A percentile compares a stretch with the other conserved stretches of the same genome.
Conservation (phyloP, 148 eudicot genomes). For the Vaccinium vitisidaea region DNA sequence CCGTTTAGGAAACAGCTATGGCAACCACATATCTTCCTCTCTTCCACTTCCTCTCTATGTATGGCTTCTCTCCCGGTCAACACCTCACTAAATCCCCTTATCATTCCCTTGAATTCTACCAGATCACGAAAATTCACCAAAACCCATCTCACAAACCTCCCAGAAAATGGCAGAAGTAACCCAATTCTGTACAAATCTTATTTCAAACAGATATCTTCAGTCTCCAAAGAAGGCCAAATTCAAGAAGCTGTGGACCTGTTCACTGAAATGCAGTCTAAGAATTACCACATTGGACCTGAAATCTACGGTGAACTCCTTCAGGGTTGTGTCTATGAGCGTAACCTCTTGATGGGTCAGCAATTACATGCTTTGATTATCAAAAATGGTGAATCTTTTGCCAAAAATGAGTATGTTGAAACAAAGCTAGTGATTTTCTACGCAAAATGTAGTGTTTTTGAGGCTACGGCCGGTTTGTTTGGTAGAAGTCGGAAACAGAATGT, state of each 20-base stretch:
- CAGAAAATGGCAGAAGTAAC: constrained; percentile 17
- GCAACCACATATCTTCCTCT: neutral
- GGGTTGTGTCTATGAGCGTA: constrained; percentile 39
- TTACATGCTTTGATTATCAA: constrained; percentile 49
- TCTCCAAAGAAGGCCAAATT: constrained; percentile 34
- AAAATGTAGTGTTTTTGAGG: constrained; percentile 44
- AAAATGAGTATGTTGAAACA: constrained; percentile 51
- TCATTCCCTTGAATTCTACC: neutral
- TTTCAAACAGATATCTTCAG: constrained; percentile 24
- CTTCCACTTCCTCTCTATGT: constrained; percentile 24
- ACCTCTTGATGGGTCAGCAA: constrained; percentile 45
- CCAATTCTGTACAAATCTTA: constrained; percentile 21
- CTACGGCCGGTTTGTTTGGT: constrained; percentile 28
- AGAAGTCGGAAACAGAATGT: constrained; percentile 28
- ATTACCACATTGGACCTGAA: constrained; percentile 35
- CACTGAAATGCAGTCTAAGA: constrained; percentile 28
- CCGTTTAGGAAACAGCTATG: neutral
- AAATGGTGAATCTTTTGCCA: constrained; percentile 40
- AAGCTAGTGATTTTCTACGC: constrained; percentile 58
- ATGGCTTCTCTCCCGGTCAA: constrained; percentile 44
- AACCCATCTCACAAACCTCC: constrained; percentile 20
- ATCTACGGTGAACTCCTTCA: constrained; percentile 50
- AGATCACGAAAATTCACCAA: constrained; percentile 18
- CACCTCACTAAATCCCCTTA: constrained; percentile 20
- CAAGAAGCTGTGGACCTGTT: constrained; percentile 39